A percentile compares a stretch with the other conserved stretches of the same genome.
phyloP scores from a whole-genome alignment of 805 yeast genomes.

The Saccharomycopsis oosterbeekiorum region DNA sequence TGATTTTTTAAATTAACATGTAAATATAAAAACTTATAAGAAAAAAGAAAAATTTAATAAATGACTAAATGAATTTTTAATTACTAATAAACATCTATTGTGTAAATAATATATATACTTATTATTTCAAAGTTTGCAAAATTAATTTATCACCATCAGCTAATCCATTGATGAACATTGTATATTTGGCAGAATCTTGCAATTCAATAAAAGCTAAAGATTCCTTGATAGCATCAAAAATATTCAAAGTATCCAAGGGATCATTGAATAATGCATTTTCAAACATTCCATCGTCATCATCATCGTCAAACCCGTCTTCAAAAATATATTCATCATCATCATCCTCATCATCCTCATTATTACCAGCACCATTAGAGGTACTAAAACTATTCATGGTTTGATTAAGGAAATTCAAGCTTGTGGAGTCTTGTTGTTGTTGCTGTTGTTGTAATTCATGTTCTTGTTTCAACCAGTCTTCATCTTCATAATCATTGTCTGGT shows the following conservation, averaged over 20 bases:
- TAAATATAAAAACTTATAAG: not conserved
- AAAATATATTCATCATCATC: slow-evolving; percentile 31
- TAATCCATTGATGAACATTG: slow-evolving; percentile 32
- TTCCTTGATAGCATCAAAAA: slow-evolving; percentile 55
- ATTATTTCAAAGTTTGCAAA: not conserved
- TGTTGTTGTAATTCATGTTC: slow-evolving; percentile 6
- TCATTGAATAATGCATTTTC: slow-evolving; percentile 79
- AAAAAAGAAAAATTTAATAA: not conserved
- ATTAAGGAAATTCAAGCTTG: not conserved
- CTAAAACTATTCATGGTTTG: not conserved
- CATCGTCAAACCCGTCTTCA: slow-evolving; percentile 28
- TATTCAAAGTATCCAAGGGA: slow-evolving; percentile 68
- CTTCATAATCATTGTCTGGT: slow-evolving; percentile 23
- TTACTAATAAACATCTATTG: not conserved
- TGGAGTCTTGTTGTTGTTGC: not conserved
- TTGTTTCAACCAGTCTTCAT: slow-evolving; percentile 15
- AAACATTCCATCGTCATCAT: slow-evolving; percentile 66
- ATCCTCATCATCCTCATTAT: not conserved
- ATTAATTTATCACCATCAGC: slow-evolving; percentile 5
- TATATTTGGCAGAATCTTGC: slow-evolving; percentile 39
- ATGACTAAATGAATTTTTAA: not conserved
- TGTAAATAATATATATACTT: not conserved
- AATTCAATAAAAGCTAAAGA: slow-evolving; percentile 41
- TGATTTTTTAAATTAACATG: not conserved
- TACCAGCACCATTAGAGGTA: not conserved